Evolutionary conservation across 345 rosid genomes (phyloP).

Genomic region (Eucalyptus globulus): DNA sequence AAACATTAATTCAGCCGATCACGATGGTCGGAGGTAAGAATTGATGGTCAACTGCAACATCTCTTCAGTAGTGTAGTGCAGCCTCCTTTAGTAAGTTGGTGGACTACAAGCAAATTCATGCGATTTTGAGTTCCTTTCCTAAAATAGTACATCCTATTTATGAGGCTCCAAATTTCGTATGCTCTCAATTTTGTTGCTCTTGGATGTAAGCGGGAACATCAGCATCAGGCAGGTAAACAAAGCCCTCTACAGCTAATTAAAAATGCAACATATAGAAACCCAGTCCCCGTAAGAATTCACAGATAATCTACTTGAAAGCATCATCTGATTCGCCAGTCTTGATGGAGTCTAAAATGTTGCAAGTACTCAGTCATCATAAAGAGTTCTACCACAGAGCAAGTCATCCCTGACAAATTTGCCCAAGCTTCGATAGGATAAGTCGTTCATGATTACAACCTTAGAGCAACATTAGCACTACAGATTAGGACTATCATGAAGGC

Average conservation of each 20-base stretch:
- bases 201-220: neutral
- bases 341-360: neutral
- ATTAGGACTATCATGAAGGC: neutral
- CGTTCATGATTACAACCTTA: neutral
- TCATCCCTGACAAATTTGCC: neutral
- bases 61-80: too few species aligned
- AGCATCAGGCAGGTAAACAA: neutral
- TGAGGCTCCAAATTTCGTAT: neutral
- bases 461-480: neutral
- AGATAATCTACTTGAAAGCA: neutral
- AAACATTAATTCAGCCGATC: too few species aligned
- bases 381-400: neutral
- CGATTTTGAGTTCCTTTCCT: too few species aligned
- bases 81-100: too few species aligned
- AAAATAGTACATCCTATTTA: too few species aligned
- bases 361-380: neutral
- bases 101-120: too few species aligned
- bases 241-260: neutral
- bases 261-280: neutral
- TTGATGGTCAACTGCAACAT: too few species aligned
- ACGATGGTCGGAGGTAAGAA: too few species aligned
- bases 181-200: neutral
- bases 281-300: neutral
- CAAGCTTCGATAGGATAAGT: neutral
- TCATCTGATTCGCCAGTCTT: neutral